phyloP scores from a whole-genome alignment of 106 monocot species.

The Cymbidium sinense region DNA sequence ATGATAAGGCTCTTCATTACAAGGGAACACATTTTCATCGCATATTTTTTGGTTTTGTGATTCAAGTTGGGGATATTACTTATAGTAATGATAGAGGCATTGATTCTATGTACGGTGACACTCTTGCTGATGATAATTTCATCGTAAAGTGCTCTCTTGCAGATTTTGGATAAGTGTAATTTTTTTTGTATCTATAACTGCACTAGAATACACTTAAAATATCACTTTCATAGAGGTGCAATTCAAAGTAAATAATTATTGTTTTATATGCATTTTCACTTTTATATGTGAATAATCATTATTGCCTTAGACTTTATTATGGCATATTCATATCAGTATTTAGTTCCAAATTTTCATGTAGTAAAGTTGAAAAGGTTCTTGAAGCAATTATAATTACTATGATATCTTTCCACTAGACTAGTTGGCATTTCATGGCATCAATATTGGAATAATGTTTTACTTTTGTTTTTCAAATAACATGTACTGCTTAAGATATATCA shows the following conservation, averaged over 20 bases:
- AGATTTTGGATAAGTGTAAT: constrained; percentile 29
- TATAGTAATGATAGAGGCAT: constrained; percentile 66
- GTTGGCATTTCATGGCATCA: neutral
- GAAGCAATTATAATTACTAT: neutral
- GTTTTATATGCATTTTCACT: neutral
- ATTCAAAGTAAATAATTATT: neutral
- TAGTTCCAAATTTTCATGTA: neutral
- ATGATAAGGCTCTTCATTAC: constrained; percentile 67
- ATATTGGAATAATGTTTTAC: neutral
- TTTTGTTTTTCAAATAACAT: too few relatives aligned
- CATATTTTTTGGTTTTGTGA: constrained; percentile 85
- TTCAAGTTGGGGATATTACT: constrained; percentile 90
- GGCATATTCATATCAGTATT: neutral
- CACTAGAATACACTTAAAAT: neutral
- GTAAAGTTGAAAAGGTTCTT: neutral
- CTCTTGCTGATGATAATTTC: constrained; percentile 88
- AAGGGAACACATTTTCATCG: constrained; percentile 91
- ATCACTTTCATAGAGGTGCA: neutral
- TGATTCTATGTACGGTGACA: constrained; percentile 84
- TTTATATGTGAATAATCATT: neutral
- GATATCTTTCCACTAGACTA: neutral
- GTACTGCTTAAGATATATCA: too few relatives aligned
- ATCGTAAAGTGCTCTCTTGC: constrained; percentile 83
- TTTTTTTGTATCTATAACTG: neutral
- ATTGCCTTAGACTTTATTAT: neutral